These are phyloP conservation scores for Actinomortierella wolfii DNA, from an alignment of 371 early-diverging fungal species.

Conservation along the genomic window DNA sequence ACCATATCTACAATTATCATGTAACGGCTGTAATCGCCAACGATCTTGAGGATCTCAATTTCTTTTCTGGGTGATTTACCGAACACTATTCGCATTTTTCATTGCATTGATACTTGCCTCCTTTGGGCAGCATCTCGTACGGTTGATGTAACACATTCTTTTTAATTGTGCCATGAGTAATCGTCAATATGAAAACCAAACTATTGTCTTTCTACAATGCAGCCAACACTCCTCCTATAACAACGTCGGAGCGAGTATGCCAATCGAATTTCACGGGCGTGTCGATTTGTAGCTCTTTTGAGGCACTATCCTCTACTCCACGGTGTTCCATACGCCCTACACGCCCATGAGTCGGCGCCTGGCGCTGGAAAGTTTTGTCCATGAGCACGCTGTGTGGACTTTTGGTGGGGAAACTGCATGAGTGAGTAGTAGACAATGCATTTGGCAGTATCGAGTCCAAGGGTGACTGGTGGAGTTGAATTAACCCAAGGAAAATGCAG, in stretches of 20 bases:
- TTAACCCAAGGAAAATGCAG: neutral
- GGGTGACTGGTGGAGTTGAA: neutral
- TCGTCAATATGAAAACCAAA: conserved; percentile 19
- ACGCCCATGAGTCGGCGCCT: conserved; percentile 3
- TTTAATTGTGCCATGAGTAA: conserved; percentile 6
- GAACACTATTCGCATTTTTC: conserved; percentile 7
- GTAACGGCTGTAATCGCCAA: conserved; percentile 40
- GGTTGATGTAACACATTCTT: too few relatives aligned
- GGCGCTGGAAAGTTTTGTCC: conserved; percentile 29
- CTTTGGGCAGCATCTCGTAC: conserved; percentile 6
- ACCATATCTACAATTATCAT: conserved; percentile 29
- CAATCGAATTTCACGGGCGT: conserved; percentile 1
- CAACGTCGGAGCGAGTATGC: conserved; percentile 7
- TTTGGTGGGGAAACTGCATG: conserved; percentile 4
- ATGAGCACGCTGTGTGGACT: conserved; percentile 16
- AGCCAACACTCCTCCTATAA: conserved; percentile 8
- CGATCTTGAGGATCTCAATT: conserved; percentile 21
- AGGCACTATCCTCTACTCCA: conserved; percentile 3
- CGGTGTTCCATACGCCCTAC: conserved; percentile 26
- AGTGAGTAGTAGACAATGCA: conserved; percentile 11
- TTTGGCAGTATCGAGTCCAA: neutral
- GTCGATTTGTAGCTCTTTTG: neutral
- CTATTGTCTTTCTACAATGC: conserved; percentile 31
- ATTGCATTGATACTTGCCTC: conserved; percentile 15
- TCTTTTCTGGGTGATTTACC: neutral